Base-by-base conservation (phyloP, 1,284 basidiomycete genomes). In the Trametes versicolor region DNA sequence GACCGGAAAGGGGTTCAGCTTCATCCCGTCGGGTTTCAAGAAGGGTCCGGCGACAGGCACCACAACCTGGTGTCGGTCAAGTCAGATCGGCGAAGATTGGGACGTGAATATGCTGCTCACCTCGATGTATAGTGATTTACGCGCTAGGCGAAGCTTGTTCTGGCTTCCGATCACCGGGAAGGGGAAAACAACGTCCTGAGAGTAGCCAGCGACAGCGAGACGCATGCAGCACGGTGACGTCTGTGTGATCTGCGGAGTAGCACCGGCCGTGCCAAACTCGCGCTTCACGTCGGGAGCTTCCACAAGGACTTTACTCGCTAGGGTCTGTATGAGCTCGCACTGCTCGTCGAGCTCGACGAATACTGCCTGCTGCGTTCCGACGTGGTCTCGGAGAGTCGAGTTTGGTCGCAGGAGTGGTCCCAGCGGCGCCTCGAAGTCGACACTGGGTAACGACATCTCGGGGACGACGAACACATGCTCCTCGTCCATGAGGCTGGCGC, bases 91-190 rank as follows among this genome's bases (percentile, higher is more conserved):
- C 0, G 82, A 6, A 25, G 13, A 15, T 27, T 17, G 7, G 25
- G 25, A 27, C 13, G 1, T 27, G n/a, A 29, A 17, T 1, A n/a
- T 1, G 9, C 25, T 13, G 17, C 48, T 6, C 85, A 87, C 86
- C 77, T 88, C 85, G 8, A 87, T 77, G 64, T 83, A 87, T 19
- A 71, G 76, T 3, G 85, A 87, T 65, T 82, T 83, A 34, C 86
- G 79, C 8, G 85, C 86, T 36, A 87, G 70, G 6, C 83, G 78
- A 2, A 82, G 61, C 68, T 77, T 85, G 12, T 64, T 51, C 43
- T 74, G 67, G 6, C 65, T 70, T 7, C 75, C 78, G 2, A 72
- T 53, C 8, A 82, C 67, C 13, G 79, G 78, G 51, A 77, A 75
- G 10, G 81, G 79, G 65, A 73, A 81, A 10, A 65, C 23, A 6